These are phyloP conservation scores for Penicillium parvum DNA, from an alignment of 495 filamentous ascomycete species.

Conservation along the genomic window DNA sequence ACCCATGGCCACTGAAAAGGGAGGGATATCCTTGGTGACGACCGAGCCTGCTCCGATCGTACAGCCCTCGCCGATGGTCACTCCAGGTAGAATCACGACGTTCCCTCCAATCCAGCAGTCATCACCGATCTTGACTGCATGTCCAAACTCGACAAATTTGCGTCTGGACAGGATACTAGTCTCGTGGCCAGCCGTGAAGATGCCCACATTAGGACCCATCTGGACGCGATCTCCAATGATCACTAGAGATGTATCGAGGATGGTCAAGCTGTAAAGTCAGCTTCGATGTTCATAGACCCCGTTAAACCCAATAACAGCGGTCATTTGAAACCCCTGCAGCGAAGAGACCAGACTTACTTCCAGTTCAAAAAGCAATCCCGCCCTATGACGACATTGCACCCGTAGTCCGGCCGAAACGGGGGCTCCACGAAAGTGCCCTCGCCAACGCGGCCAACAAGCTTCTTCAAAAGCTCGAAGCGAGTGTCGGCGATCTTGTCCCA, in stretches of 20 bases:
- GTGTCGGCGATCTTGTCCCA: slow-evolving; percentile 31
- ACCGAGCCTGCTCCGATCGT: slow-evolving; percentile 41
- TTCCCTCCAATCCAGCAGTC: slow-evolving; percentile 82
- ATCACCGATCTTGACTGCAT: slow-evolving; percentile 65
- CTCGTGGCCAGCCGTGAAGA: slow-evolving; percentile 65
- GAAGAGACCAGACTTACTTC: too few relatives aligned
- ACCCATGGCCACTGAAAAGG: slow-evolving; percentile 36
- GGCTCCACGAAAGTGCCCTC: slow-evolving; percentile 47
- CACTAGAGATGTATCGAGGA: slow-evolving; percentile 67
- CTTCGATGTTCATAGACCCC: too few relatives aligned
- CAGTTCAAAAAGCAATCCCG: slow-evolving; percentile 50
- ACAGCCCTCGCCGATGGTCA: slow-evolving; percentile 50
- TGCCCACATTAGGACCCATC: slow-evolving; percentile 64
- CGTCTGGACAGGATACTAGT: slow-evolving; percentile 61
- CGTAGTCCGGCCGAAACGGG: slow-evolving; percentile 52
- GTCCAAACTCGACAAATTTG: slow-evolving; percentile 63
- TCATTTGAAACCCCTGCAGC: too few relatives aligned
- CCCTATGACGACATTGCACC: slow-evolving; percentile 50
- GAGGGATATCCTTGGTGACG: slow-evolving; percentile 42
- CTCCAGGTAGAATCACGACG: slow-evolving; percentile 63
- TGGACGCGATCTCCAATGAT: slow-evolving; percentile 69
- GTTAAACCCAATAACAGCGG: too few relatives aligned
- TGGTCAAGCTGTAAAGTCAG: slow-evolving; percentile 10
- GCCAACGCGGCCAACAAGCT: slow-evolving; percentile 42
- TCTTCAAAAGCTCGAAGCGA: slow-evolving; percentile 34